Base-by-base conservation (phyloP, 805 yeast genomes). In the Yarrowia porcina region DNA sequence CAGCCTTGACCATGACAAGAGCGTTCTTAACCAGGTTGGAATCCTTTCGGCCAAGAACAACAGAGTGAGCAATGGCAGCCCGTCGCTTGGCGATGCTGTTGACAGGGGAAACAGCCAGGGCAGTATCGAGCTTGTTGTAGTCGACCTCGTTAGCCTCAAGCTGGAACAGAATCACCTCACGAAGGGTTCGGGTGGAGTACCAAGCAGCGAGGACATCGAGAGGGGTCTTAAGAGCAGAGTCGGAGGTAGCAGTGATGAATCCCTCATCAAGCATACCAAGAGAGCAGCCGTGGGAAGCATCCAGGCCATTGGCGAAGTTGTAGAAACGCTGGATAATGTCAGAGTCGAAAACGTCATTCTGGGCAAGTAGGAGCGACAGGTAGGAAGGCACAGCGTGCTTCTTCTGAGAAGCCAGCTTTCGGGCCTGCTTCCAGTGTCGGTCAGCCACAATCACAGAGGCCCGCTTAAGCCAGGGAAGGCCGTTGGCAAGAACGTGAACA, bases 181-280 rank as follows among this genome's bases (percentile, higher is more conserved):
- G 69, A 18, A 70, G 66, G 25, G 65, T 61, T 28, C 67, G 64
- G 57, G 67, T 63, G 10, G 74, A 66, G 63, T 67, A 66, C 71
- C 70, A 72, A 13, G 70, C 70, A 12, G 73, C 71, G 38, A 72
- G 50, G 2, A 67, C 67, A 50, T 73, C 76, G 9, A 72, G 64
- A 15, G 70, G 68, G 27, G 72, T 65, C 47, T 65, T 65, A 25
- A 69, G 64, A 6, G 69, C 61, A n/a, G 65, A 41, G 50, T 70
- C 73, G 28, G 64, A 57, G 30, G 65, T 41, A 17, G 68, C 67
- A 7, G 69, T 56, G 54, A 52, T 61, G n/a, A 67, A 27, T 6
- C 68, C 69, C 42, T 68, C 67, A 23, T 67, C 69, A 39, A 66
- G 65, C 23, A 67, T 66, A 18, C 64, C 64, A 7, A 49, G 36